Conservation (phyloP, 139 green algal genomes). For the Medakamo hakoo region DNA sequence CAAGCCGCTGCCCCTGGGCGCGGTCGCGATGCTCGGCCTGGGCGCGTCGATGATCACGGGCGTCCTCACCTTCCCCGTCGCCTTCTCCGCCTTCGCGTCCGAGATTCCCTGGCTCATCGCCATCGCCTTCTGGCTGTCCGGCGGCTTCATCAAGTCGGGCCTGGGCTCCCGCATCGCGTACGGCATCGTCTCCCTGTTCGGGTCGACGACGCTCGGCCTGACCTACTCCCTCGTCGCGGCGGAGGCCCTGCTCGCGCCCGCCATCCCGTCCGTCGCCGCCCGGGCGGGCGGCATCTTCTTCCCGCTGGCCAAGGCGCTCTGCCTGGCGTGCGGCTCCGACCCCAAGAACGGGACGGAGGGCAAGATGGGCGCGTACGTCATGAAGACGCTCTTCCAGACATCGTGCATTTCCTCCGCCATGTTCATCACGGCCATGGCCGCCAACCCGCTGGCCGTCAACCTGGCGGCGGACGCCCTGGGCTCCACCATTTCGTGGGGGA, state of each 20-base stretch:
- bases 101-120: conserved; percentile 96
- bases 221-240: conserved; percentile 90
- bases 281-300: conserved; percentile 96
- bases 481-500: conserved; percentile 77
- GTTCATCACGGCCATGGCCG: conserved; percentile 99
- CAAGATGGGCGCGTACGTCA: conserved; percentile 95
- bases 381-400: conserved; percentile 94
- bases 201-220: conserved; percentile 92
- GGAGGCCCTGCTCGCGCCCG: conserved; percentile 91
- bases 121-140: conserved; percentile 95
- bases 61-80: conserved; percentile 84
- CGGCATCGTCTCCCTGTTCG: conserved; percentile 82
- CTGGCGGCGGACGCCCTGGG: conserved; percentile 69
- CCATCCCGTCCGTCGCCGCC: conserved; percentile 91
- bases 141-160: conserved; percentile 97
- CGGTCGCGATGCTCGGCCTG: conserved; percentile 91
- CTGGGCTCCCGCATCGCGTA: conserved; percentile 95
- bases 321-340: conserved; percentile 81
- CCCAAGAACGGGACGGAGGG: conserved; percentile 80
- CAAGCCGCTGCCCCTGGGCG: conserved; percentile 84
- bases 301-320: conserved; percentile 91
- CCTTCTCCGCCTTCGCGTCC: conserved; percentile 89
- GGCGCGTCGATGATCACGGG: conserved; percentile 84
- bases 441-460: conserved; percentile 93
- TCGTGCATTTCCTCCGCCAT: conserved; percentile 83